These are phyloP conservation scores for Laetiporus sulphureus DNA, from an alignment of 1,284 basidiomycete genomes.

Conservation along the genomic window DNA sequence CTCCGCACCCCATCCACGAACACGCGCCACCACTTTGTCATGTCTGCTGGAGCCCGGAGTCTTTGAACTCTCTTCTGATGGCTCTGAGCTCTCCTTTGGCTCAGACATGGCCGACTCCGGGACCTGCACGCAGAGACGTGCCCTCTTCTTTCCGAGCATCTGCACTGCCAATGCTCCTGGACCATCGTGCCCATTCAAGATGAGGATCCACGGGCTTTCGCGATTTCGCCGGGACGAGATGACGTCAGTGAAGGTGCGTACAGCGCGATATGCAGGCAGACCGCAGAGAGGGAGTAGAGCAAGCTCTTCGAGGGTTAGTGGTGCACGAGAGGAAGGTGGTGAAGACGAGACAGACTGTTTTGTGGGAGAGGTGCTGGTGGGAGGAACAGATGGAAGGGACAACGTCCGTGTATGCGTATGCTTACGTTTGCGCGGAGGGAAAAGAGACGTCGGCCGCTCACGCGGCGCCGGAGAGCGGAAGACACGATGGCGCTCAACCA, in stretches of 20 bases:
- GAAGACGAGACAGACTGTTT: slow-evolving; percentile 10
- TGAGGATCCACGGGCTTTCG: slow-evolving; percentile 39
- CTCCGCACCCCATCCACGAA: slow-evolving; percentile 57
- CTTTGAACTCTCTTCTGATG: slow-evolving; percentile 4
- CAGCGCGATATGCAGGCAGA: slow-evolving; percentile 70
- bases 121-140: slow-evolving; percentile 66
- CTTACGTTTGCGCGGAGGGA: slow-evolving; percentile 16
- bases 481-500: slow-evolving; percentile 73
- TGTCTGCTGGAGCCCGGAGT: slow-evolving; percentile 8
- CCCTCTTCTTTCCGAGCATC: slow-evolving; percentile 57
- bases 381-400: slow-evolving; percentile 16
- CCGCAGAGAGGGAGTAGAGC: slow-evolving; percentile 73
- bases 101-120: slow-evolving; percentile 34
- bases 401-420: slow-evolving; percentile 17
- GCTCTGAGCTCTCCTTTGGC: slow-evolving; percentile 7
- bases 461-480: slow-evolving; percentile 61
- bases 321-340: slow-evolving; percentile 11
- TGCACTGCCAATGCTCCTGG: slow-evolving; percentile 71
- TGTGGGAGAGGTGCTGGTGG: slow-evolving; percentile 9
- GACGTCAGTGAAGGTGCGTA: slow-evolving; percentile 46
- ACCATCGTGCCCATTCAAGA: slow-evolving; percentile 74
- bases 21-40: slow-evolving; percentile 43
- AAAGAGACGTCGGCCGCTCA: slow-evolving; percentile 17
- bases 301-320: slow-evolving; percentile 66
- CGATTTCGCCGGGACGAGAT: slow-evolving; percentile 14